Evolutionary conservation across 192 early-diverging fungal species (phyloP).

Genomic region (Backusella psychrophila): DNA sequence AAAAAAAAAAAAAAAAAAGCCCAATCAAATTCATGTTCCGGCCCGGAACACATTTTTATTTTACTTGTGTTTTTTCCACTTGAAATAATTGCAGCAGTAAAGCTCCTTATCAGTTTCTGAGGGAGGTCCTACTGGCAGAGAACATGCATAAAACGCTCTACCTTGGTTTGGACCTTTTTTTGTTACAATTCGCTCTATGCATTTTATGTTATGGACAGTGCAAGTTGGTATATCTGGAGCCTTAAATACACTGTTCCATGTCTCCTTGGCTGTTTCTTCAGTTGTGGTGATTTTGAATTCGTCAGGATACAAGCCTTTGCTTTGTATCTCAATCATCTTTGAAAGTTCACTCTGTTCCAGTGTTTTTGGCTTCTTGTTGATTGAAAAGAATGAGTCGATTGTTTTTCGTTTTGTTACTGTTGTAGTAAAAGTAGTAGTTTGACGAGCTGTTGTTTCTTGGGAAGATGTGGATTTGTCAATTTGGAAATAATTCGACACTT

Average conservation of each 20-base stretch:
- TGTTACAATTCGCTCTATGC: neutral
- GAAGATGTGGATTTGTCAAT: neutral
- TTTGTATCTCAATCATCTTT: slow-evolving; percentile 3
- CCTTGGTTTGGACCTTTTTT: neutral
- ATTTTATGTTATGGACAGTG: neutral
- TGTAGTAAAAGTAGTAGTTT: no score
- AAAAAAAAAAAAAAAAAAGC: neutral
- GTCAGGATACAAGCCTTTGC: neutral
- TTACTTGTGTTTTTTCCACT: neutral
- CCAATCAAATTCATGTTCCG: neutral
- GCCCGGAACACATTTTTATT: neutral
- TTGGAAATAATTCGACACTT: neutral
- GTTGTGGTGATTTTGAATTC: neutral
- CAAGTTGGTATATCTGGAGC: neutral
- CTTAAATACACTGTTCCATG: neutral
- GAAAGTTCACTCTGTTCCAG: neutral
- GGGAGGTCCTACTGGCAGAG: neutral
- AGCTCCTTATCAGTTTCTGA: neutral
- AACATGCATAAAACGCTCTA: neutral
- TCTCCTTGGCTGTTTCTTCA: neutral
- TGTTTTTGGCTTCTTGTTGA: neutral
- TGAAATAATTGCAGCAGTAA: neutral
- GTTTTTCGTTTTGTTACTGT: neutral
- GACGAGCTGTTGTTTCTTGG: neutral
- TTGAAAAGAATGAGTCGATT: neutral